Conservation (phyloP, 2,329 filamentous ascomycete species). For the Lasiodiplodia citricola region DNA sequence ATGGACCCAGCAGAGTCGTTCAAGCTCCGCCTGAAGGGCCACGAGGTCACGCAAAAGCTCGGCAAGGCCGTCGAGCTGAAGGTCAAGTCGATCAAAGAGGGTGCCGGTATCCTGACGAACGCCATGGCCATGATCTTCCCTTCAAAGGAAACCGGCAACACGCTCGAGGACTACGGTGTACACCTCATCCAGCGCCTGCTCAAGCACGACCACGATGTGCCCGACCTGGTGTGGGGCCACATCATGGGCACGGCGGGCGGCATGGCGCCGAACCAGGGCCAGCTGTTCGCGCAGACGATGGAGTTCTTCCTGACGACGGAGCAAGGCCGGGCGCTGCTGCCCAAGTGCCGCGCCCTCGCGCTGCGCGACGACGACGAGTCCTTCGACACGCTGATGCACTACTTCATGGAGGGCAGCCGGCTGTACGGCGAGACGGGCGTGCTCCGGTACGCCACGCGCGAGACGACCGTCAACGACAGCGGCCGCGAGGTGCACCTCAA, state of each 20-base stretch:
- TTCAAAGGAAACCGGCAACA: slow-evolving; percentile 39
- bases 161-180: slow-evolving; percentile 59
- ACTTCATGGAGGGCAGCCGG: slow-evolving; percentile 53
- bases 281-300: slow-evolving; percentile 62
- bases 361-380: slow-evolving; percentile 50
- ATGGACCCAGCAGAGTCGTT: slow-evolving; percentile 59
- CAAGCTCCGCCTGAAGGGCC: slow-evolving; percentile 56
- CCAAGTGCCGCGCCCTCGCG: slow-evolving; percentile 55
- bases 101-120: slow-evolving; percentile 48
- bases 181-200: slow-evolving; percentile 62
- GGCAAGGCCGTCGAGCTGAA: slow-evolving; percentile 57
- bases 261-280: slow-evolving; percentile 55
- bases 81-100: slow-evolving; percentile 51
- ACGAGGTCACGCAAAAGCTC: slow-evolving; percentile 54
- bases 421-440: slow-evolving; percentile 52
- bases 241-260: slow-evolving; percentile 63
- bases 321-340: slow-evolving; percentile 54
- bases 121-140: slow-evolving; percentile 48
- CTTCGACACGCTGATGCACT: slow-evolving; percentile 57
- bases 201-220: slow-evolving; percentile 50
- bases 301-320: slow-evolving; percentile 60
- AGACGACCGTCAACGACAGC: slow-evolving; percentile 41
- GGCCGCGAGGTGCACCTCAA: slow-evolving; percentile 41
- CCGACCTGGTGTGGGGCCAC: slow-evolving; percentile 62
- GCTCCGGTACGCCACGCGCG: slow-evolving; percentile 42